Evolutionary conservation across 192 early-diverging fungal species (phyloP).

Genomic region (Gamsiella multidivaricata): DNA sequence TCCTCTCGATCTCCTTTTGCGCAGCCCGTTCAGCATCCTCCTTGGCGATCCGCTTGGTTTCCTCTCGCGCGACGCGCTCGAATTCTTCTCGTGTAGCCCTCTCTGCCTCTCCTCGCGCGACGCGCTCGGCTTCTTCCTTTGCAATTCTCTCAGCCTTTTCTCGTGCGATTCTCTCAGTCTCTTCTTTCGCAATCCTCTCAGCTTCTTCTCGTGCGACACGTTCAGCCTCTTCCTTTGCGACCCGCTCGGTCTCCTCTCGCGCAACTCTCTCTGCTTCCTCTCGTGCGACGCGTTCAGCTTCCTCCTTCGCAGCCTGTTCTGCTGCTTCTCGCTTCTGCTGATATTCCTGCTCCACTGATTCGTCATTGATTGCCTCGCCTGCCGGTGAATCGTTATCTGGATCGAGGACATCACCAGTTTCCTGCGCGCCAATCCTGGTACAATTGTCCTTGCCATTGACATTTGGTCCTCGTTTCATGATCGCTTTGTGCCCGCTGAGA

Average conservation of each 20-base stretch:
- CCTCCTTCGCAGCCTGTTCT: background rate
- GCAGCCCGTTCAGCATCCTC: constrained; percentile 10
- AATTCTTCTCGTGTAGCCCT: background rate
- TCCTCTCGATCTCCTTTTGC: too few relatives aligned
- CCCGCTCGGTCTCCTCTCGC: background rate
- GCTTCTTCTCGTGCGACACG: background rate
- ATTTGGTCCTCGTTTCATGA: too few relatives aligned
- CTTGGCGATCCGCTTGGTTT: background rate
- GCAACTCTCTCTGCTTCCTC: constrained; percentile 10
- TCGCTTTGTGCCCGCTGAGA: too few relatives aligned
- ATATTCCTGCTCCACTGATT: background rate
- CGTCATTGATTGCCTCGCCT: too few relatives aligned
- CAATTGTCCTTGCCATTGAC: too few relatives aligned
- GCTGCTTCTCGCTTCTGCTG: too few relatives aligned
- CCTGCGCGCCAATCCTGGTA: background rate
- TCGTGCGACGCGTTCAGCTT: background rate
- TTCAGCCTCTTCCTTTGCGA: constrained; percentile 2
- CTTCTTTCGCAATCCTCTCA: constrained; percentile 5
- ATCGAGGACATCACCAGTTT: background rate
- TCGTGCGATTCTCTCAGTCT: background rate
- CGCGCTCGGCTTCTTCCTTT: background rate
- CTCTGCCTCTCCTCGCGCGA: background rate
- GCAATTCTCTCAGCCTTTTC: background rate
- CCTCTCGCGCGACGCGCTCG: background rate
- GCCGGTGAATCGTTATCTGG: too few relatives aligned